phyloP scores from a whole-genome alignment of 495 filamentous ascomycete species.

The Geoglossum glabrum region DNA sequence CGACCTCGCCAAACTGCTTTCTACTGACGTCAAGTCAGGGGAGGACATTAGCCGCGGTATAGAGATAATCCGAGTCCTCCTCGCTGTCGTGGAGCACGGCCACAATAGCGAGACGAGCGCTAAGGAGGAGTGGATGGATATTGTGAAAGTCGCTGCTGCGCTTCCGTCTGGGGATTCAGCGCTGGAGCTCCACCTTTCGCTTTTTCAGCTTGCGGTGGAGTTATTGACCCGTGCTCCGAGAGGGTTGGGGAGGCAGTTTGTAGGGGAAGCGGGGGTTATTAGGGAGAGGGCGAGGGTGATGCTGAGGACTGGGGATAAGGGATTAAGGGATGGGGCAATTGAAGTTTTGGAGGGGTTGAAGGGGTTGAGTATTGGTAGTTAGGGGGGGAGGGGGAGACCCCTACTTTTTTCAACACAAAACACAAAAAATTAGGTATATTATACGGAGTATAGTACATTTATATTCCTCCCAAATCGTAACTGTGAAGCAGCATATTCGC shows the following conservation, averaged over 20 bases:
- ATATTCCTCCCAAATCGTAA: too few species aligned
- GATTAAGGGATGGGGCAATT: not conserved
- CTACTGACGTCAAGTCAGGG: not conserved
- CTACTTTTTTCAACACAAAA: too few species aligned
- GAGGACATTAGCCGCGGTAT: slow-evolving; percentile 24
- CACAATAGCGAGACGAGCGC: not conserved
- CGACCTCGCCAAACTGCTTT: slow-evolving; percentile 25
- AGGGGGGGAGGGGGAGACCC: not conserved
- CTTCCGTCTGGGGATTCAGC: not conserved
- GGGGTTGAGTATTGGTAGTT: not conserved
- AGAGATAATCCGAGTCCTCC: slow-evolving; percentile 31
- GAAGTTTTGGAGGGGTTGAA: not conserved
- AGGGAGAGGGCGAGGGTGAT: not conserved
- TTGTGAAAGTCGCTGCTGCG: not conserved
- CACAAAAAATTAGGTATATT: too few species aligned
- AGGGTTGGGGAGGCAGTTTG: not conserved
- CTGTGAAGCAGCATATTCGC: too few species aligned
- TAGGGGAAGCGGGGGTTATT: not conserved
- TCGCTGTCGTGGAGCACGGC: slow-evolving; percentile 22
- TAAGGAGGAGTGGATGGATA: not conserved
- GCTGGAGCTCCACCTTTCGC: not conserved
- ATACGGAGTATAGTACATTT: too few species aligned
- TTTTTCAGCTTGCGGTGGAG: not conserved
- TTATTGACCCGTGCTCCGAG: not conserved
- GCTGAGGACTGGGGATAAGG: not conserved